phyloP scores from a whole-genome alignment of 306 rosid genomes.

The Prunus dulcis region DNA sequence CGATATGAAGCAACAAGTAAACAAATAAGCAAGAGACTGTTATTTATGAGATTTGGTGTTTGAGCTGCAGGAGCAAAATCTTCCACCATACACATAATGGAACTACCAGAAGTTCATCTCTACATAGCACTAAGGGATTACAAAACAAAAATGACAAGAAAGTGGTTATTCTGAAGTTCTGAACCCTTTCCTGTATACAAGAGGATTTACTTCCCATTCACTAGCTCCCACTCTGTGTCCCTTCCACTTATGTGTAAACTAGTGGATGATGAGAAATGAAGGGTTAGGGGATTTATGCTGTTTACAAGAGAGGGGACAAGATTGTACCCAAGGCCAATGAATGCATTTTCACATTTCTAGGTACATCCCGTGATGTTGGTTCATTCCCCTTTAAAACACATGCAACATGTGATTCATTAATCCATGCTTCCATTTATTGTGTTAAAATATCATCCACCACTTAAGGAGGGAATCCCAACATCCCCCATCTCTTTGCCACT shows the following conservation, averaged over 20 bases:
- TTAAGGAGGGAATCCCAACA: neutral
- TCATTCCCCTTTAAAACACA: neutral
- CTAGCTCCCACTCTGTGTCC: neutral
- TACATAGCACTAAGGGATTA: neutral
- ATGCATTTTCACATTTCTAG: neutral
- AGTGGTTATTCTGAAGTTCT: neutral
- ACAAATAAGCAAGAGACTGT: neutral
- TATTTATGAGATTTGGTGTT: neutral
- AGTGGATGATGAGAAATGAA: neutral
- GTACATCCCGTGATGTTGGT: neutral
- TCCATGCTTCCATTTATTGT: neutral
- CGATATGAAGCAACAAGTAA: neutral
- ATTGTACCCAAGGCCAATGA: neutral
- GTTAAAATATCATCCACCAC: neutral
- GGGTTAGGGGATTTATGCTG: neutral
- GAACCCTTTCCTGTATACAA: neutral
- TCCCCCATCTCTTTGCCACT: neutral
- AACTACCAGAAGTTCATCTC: neutral
- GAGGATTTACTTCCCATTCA: neutral
- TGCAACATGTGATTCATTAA: neutral
- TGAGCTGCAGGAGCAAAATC: neutral
- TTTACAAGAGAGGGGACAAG: neutral
- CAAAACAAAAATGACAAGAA: neutral
- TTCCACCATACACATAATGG: neutral
- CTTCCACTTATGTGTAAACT: neutral